Evolutionary conservation across 108 stramenopile species (phyloP).

Genomic region (Hondaea fermentalgiana): DNA sequence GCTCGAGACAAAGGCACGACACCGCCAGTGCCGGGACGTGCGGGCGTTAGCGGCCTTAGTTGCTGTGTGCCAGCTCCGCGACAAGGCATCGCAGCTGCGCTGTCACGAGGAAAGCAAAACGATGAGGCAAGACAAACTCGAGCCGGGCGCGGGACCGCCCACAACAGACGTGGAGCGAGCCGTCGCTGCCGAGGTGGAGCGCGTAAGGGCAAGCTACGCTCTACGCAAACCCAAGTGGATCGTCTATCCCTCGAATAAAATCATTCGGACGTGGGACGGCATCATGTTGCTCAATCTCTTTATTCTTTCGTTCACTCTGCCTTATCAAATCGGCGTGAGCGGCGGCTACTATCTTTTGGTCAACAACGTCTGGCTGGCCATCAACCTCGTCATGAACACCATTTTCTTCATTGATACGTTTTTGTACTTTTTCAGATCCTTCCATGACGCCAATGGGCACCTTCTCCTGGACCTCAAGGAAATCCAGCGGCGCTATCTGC

Average conservation of each 20-base stretch:
- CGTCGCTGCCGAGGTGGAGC: background rate
- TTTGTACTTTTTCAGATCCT: conserved; percentile 44
- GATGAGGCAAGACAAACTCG: no score
- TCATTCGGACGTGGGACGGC: conserved; percentile 33
- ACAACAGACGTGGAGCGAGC: no score
- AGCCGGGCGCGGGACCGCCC: no score
- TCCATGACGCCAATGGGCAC: conserved; percentile 19
- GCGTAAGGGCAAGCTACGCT: background rate
- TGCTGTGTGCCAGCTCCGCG: no score
- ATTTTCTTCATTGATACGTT: conserved; percentile 48
- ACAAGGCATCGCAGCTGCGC: no score
- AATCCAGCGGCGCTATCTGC: conserved; percentile 30
- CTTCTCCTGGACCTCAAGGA: conserved; percentile 30
- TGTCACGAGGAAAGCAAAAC: no score
- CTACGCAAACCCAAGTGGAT: background rate
- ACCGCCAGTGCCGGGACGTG: no score
- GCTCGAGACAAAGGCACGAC: no score
- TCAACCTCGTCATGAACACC: conserved; percentile 35
- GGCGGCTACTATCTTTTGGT: conserved; percentile 29
- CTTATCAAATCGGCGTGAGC: conserved; percentile 40
- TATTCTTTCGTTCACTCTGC: conserved; percentile 33
- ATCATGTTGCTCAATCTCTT: conserved; percentile 38
- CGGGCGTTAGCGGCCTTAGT: no score
- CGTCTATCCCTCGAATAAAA: conserved; percentile 32
- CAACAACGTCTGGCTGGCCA: conserved; percentile 4